These are phyloP conservation scores for Akanthomyces muscarius DNA, from an alignment of 2,329 filamentous ascomycete genomes.

Conservation along the genomic window DNA sequence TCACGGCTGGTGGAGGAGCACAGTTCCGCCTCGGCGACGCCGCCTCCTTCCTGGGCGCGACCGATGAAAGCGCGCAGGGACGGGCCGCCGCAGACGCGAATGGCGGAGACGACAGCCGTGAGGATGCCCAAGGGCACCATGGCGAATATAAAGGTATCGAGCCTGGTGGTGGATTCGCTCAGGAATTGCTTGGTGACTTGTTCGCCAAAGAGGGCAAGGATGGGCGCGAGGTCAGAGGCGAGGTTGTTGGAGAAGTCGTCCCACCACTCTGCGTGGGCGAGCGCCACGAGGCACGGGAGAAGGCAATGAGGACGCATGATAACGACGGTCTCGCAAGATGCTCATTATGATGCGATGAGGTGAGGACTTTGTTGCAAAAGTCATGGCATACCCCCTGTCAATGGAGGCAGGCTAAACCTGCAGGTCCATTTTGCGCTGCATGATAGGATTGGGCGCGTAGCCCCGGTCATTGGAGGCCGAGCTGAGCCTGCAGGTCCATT, in stretches of 20 bases:
- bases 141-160: constrained; percentile 33
- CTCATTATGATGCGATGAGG: too few species aligned
- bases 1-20: constrained; percentile 37
- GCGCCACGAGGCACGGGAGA: background rate
- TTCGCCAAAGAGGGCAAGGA: constrained; percentile 37
- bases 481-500: too few species aligned
- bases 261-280: background rate
- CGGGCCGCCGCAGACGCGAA: constrained; percentile 29
- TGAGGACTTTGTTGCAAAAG: too few species aligned
- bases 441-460: too few species aligned
- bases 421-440: too few species aligned
- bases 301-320: too few species aligned
- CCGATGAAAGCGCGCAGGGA: constrained; percentile 37
- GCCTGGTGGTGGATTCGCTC: constrained; percentile 28
- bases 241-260: constrained; percentile 34
- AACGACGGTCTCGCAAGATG: too few species aligned
- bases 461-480: too few species aligned
- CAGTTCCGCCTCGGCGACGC: constrained; percentile 34
- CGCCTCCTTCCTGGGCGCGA: constrained; percentile 32
- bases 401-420: too few species aligned
- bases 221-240: constrained; percentile 30
- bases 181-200: constrained; percentile 37
- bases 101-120: constrained; percentile 32
- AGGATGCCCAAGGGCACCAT: constrained; percentile 38
- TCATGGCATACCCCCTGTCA: too few species aligned